A percentile compares a stretch with the other conserved stretches of the same genome.
Evolutionary conservation across 2,329 filamentous ascomycete genomes (phyloP).

Genomic region (Alternaria sp.): DNA sequence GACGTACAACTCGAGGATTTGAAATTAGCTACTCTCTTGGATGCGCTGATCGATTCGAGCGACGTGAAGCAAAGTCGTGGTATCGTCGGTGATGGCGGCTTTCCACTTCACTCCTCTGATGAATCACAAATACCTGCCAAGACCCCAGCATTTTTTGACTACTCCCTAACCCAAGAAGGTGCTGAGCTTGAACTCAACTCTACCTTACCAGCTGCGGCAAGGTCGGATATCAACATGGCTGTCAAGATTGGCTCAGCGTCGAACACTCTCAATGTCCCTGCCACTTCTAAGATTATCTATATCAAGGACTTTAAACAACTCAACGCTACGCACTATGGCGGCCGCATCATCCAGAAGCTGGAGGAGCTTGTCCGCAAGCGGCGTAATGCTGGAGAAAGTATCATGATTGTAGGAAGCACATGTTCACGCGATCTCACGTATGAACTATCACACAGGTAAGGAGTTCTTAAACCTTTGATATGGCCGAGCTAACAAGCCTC

Average conservation of each 20-base stretch:
- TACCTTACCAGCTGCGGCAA: constrained; percentile 30
- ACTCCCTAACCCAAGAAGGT: constrained; percentile 32
- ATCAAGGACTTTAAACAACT: constrained; percentile 85
- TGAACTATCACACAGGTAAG: constrained; percentile 50
- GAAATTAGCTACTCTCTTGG: constrained; percentile 46
- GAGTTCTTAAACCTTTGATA: not conserved
- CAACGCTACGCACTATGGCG: constrained; percentile 72
- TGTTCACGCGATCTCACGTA: constrained; percentile 61
- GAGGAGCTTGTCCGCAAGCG: constrained; percentile 75
- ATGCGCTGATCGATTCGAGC: constrained; percentile 44
- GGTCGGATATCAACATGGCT: constrained; percentile 23
- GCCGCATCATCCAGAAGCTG: constrained; percentile 73
- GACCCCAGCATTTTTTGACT: constrained; percentile 43
- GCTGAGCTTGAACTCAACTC: constrained; percentile 37
- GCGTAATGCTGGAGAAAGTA: constrained; percentile 74
- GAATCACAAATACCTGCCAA: constrained; percentile 7
- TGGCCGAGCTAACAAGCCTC: constrained; percentile 12
- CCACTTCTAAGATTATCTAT: constrained; percentile 73
- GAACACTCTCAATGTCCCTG: constrained; percentile 25
- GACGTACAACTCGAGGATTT: constrained; percentile 50
- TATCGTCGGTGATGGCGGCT: constrained; percentile 11
- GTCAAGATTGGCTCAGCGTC: constrained; percentile 32
- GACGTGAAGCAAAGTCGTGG: constrained; percentile 41
- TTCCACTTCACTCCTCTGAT: constrained; percentile 1
- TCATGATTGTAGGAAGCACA: constrained; percentile 84